Conservation (phyloP, 2,329 filamentous ascomycete genomes). For the Arthrobotrys entomopaga region DNA sequence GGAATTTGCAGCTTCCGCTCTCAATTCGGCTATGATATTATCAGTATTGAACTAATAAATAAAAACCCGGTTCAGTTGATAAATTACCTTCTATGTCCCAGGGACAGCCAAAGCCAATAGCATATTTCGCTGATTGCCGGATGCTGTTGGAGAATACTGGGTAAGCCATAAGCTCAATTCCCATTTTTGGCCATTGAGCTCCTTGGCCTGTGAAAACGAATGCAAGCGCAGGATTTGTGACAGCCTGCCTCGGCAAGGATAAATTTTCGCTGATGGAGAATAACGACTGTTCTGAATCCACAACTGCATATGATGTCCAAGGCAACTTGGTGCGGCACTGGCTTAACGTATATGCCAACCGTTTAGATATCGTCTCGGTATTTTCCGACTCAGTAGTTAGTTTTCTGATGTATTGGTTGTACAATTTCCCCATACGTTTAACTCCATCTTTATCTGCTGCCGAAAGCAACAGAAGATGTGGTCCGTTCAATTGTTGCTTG, state of each 20-base stretch:
- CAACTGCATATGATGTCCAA: conserved; percentile 18
- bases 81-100: conserved; percentile 30
- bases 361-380: not conserved
- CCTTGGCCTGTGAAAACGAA: conserved; percentile 65
- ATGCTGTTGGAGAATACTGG: conserved; percentile 29
- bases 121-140: conserved; percentile 7
- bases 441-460: conserved; percentile 19
- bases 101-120: conserved; percentile 15
- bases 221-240: not conserved
- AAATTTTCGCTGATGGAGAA: not conserved
- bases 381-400: not conserved
- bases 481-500: not conserved
- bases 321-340: conserved; percentile 8
- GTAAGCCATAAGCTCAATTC: conserved; percentile 58
- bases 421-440: not conserved
- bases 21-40: conserved; percentile 13
- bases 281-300: not conserved
- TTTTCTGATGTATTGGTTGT: not conserved
- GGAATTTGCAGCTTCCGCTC: not conserved
- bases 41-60: not conserved
- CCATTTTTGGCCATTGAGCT: conserved; percentile 65
- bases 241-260: conserved; percentile 1
- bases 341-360: conserved; percentile 4
- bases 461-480: conserved; percentile 8
- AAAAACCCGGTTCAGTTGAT: no score